Conservation (phyloP, 2,329 filamentous ascomycete genomes). For the Apiospora aurea region DNA sequence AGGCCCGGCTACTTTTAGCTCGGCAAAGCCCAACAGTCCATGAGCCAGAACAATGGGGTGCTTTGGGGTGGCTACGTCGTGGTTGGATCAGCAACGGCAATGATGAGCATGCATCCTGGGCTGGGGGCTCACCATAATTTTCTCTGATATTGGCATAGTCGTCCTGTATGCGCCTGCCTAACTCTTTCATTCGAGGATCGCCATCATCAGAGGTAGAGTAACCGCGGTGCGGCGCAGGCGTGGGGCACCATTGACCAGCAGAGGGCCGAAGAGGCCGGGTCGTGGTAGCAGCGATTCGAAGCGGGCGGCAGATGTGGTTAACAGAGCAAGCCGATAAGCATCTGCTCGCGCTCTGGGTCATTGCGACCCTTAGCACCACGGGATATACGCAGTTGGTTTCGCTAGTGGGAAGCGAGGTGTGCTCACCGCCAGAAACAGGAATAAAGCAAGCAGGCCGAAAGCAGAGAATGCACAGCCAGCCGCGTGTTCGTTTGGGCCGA, state of each 20-base stretch:
- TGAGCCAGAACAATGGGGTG: slow-evolving; percentile 71
- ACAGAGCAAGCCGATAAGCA: slow-evolving; percentile 18
- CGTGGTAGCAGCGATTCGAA: neutral
- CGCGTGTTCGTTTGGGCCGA: neutral
- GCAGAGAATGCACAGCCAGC: neutral
- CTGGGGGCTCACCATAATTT: slow-evolving; percentile 48
- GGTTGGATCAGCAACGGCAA: slow-evolving; percentile 1
- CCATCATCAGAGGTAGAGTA: slow-evolving; percentile 34
- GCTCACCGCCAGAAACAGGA: neutral
- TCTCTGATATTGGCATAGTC: slow-evolving; percentile 55
- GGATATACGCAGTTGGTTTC: slow-evolving; percentile 15
- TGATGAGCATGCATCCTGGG: slow-evolving; percentile 23
- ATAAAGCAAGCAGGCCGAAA: neutral
- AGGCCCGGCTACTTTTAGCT: slow-evolving; percentile 57
- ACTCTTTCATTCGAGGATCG: slow-evolving; percentile 50
- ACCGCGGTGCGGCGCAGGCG: slow-evolving; percentile 1
- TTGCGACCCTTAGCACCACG: slow-evolving; percentile 14
- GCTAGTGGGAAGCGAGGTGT: neutral
- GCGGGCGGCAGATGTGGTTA: slow-evolving; percentile 5
- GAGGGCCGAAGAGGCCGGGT: neutral
- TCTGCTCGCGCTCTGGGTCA: slow-evolving; percentile 17
- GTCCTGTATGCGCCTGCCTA: slow-evolving; percentile 52
- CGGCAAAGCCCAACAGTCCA: slow-evolving; percentile 69
- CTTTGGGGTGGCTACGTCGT: slow-evolving; percentile 57
- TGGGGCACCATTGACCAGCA: neutral